Evolutionary conservation across 2,329 filamentous ascomycete species (phyloP).

Genomic region (Dactylellina drechsleri): DNA sequence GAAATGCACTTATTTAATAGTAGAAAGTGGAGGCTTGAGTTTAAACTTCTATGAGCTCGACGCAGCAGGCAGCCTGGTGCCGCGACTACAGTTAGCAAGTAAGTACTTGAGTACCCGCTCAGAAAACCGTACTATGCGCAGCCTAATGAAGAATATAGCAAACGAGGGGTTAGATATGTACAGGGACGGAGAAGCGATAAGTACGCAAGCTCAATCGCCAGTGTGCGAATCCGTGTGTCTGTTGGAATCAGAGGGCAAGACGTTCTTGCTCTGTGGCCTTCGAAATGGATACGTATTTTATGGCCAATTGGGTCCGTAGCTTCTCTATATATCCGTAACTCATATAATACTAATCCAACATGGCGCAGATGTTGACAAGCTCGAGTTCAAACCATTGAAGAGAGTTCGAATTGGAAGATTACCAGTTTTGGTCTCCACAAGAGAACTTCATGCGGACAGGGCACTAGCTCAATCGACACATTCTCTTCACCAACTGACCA

Average conservation of each 20-base stretch:
- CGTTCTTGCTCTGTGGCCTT: constrained; percentile 63
- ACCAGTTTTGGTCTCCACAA: constrained; percentile 28
- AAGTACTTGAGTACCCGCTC: constrained; percentile 15
- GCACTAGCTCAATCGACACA: constrained; percentile 46
- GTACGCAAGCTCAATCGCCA: constrained; percentile 39
- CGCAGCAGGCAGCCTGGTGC: not conserved
- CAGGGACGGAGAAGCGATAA: constrained; percentile 15
- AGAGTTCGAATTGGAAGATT: constrained; percentile 39
- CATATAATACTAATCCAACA: not conserved
- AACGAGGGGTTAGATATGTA: constrained; percentile 35
- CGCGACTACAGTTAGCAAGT: constrained; percentile 43
- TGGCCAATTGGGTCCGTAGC: constrained; percentile 31
- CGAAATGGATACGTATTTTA: constrained; percentile 63
- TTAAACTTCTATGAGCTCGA: constrained; percentile 34
- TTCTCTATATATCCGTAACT: not conserved
- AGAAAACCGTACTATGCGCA: not conserved
- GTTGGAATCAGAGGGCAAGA: constrained; percentile 44
- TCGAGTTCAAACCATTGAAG: constrained; percentile 13
- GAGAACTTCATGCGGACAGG: constrained; percentile 21
- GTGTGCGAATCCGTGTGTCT: constrained; percentile 57
- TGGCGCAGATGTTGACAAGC: constrained; percentile 13
- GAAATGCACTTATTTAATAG: constrained; percentile 4
- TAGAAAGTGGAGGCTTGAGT: constrained; percentile 12
- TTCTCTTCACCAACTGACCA: constrained; percentile 32
- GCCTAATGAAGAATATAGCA: constrained; percentile 16